Evolutionary conservation across 2,329 filamentous ascomycete genomes (phyloP), one percentile per base, ranked within the genome.

Genomic region (Stenocarpella maydis): DNA sequence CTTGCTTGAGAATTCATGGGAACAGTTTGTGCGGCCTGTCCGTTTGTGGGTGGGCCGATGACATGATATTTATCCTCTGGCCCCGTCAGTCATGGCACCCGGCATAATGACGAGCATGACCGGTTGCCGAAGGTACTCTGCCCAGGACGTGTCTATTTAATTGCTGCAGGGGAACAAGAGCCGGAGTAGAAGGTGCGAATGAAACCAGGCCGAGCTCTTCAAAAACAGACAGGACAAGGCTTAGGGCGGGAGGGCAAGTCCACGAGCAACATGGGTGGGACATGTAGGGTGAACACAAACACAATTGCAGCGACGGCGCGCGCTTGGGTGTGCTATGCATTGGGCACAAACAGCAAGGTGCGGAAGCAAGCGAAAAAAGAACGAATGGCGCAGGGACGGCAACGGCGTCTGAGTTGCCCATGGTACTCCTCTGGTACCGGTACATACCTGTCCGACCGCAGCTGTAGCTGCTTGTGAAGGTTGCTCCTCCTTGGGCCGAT

Each of bases 71-170:
- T 63, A 63, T 63, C 58, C 43, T 49, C 19, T 47, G 58, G 26
- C 58, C 14, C 49, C 58, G 6, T 50, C 31, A 31, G 41, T 43
- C 49, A 69, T 37, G 47, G 45, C 47, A 65, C 47, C n/a, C 28
- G 58, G 58, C 58, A 49, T 49, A 31, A 67, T 68, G 54, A 63
- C 53, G 65, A 63, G 54, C 47, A 45, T 17, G 26, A 28, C 54
- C 41, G 50, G 52, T 47, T 68, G 65, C 68, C 68, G 68, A 70
- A 50, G 50, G 41, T 41, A 58, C 21, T 41, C 17, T 39, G 69
- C 50, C 50, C 50, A 64, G 45, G 45, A 39, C 28, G 19, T 34
- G 49, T 43, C 49, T 58, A 68, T 68, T 24, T n/a, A 63, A 61
- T 49, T 63, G 37, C 58, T 41, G 21, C 58, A 63, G 58, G 58